Conservation (phyloP, 345 rosid genomes). For the Hibiscus trionum region DNA sequence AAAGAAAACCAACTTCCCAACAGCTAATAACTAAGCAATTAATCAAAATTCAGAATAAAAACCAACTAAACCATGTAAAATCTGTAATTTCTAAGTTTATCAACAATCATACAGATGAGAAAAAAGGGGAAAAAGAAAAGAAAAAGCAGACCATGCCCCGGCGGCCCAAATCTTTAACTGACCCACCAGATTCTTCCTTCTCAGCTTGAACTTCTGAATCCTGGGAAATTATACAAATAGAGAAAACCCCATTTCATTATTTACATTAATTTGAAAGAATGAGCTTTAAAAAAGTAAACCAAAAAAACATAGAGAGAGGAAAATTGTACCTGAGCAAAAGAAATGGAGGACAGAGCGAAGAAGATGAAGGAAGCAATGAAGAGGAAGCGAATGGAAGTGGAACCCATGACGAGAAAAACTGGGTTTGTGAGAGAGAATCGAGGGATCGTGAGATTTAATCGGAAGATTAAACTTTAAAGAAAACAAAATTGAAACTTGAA, state of each 20-base stretch:
- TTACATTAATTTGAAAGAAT: slow-evolving; percentile 3
- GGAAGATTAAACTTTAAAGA: not conserved
- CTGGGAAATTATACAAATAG: slow-evolving; percentile 16
- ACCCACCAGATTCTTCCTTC: slow-evolving; percentile 39
- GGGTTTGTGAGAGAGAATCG: slow-evolving; percentile 3
- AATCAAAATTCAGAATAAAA: not conserved
- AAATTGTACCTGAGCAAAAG: slow-evolving; percentile 39
- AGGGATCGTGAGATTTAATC: not conserved
- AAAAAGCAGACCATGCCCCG: slow-evolving; percentile 68
- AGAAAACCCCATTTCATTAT: slow-evolving; percentile 10
- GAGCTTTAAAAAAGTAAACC: slow-evolving; percentile 11
- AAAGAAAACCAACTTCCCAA: not conserved
- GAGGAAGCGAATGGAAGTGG: slow-evolving; percentile 22
- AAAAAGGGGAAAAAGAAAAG: not conserved
- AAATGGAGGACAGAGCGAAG: slow-evolving; percentile 28
- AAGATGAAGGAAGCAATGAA: slow-evolving; percentile 20
- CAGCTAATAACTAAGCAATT: not conserved
- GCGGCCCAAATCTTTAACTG: slow-evolving; percentile 72
- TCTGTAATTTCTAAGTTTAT: not conserved
- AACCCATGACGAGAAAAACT: slow-evolving; percentile 30
- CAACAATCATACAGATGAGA: not conserved
- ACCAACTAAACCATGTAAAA: not conserved
- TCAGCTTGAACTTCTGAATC: slow-evolving; percentile 38
- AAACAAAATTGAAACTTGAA: not conserved
- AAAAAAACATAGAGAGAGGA: not conserved